A percentile compares a stretch with the other conserved stretches of the same genome.
Conservation (phyloP, 2,329 filamentous ascomycete genomes). For the Taxawa tesnikishii region DNA sequence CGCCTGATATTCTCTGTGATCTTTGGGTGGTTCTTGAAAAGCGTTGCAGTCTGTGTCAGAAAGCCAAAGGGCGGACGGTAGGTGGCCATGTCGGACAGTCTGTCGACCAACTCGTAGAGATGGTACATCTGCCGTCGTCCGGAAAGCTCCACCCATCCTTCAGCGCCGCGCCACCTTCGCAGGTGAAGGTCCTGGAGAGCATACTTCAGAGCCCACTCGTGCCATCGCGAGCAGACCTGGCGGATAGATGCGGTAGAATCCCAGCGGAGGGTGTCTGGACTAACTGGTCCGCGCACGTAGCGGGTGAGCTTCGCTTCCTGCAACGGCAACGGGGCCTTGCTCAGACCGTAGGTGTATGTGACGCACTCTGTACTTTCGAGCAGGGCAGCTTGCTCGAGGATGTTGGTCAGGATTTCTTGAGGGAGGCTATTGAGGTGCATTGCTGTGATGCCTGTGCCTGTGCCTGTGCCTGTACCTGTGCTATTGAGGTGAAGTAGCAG, state of each 20-base stretch:
- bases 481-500: too few species aligned
- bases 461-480: too few species aligned
- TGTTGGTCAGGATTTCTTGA: constrained; percentile 38
- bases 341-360: constrained; percentile 40
- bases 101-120: constrained; percentile 36
- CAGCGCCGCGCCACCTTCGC: constrained; percentile 38
- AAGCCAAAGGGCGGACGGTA: constrained; percentile 40
- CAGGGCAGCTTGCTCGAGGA: constrained; percentile 36
- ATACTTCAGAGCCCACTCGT: constrained; percentile 40
- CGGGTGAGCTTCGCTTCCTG: constrained; percentile 32
- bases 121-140: constrained; percentile 27
- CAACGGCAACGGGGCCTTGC: constrained; percentile 34
- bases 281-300: constrained; percentile 39
- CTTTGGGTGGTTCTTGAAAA: constrained; percentile 32
- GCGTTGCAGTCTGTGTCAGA: constrained; percentile 32
- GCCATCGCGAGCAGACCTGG: constrained; percentile 38
- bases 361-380: constrained; percentile 35
- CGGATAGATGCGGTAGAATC: constrained; percentile 36
- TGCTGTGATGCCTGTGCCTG: too few species aligned
- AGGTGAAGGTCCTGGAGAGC: constrained; percentile 40
- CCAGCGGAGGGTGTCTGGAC: constrained; percentile 39
- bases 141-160: constrained; percentile 39
- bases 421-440: constrained; percentile 37
- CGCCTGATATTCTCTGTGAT: constrained; percentile 37
- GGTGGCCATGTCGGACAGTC: constrained; percentile 33